Evolutionary conservation across 1,284 basidiomycete species (phyloP).

Genomic region (Ustilago crameri): DNA sequence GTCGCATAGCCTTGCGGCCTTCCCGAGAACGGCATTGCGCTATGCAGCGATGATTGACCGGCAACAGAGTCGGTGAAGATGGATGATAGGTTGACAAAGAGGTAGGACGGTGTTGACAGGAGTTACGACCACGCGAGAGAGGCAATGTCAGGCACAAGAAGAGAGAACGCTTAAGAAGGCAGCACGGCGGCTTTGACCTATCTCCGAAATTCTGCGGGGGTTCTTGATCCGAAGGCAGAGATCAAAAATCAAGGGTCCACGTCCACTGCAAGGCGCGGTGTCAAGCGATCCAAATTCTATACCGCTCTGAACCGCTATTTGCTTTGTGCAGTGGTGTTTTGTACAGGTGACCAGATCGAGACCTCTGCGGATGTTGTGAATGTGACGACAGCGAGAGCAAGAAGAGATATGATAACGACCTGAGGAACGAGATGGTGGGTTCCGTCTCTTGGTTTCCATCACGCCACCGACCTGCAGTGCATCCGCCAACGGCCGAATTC

Average conservation of each 20-base stretch:
- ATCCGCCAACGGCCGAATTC: not conserved
- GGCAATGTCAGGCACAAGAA: slow-evolving; percentile 2
- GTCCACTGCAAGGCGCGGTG: too few species aligned
- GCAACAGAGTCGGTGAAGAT: slow-evolving; percentile 1
- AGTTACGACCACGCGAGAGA: slow-evolving; percentile 1
- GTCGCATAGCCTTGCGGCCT: slow-evolving; percentile 2
- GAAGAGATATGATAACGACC: not conserved
- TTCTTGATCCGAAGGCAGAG: slow-evolving; percentile 13
- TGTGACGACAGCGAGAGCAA: not conserved
- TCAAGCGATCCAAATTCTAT: too few species aligned
- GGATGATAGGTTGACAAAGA: slow-evolving; percentile 6
- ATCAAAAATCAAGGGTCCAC: slow-evolving; percentile 1
- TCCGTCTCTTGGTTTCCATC: not conserved
- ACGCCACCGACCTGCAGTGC: not conserved
- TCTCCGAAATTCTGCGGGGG: slow-evolving; percentile 22
- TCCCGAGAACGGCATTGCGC: not conserved
- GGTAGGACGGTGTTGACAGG: not conserved
- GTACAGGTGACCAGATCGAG: not conserved
- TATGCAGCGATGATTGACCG: not conserved
- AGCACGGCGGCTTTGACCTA: slow-evolving; percentile 14
- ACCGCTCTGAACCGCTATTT: not conserved
- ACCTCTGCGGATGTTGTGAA: not conserved
- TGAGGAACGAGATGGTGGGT: not conserved
- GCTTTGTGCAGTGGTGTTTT: not conserved
- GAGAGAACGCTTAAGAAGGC: slow-evolving; percentile 14